Evolutionary conservation across 176 grass and related monocot species (phyloP), one percentile per base, ranked within the genome.

Genomic region (Cymbopogon citratus): DNA sequence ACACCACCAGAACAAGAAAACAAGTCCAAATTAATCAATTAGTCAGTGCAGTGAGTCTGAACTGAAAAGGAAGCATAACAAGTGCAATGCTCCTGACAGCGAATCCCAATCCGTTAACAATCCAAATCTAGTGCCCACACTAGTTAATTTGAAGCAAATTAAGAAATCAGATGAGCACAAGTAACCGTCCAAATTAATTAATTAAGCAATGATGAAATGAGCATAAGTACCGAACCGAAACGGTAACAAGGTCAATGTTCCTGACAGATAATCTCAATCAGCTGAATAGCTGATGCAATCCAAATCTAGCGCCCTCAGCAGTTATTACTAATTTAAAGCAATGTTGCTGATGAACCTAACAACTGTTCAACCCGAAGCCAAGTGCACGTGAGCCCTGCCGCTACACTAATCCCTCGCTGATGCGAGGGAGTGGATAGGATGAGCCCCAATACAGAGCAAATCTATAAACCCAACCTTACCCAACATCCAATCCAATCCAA

Each of bases 1-100:
- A 80, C 60, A 88, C 40, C 26, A 72, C 29, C 29, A 84, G 78
- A 66, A 66, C 40, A 5, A 89, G 72, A 66, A 38, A 66, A 38
- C 5, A 43, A 12, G 21, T n/a, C 40, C 31, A 64, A n/a, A 85
- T 77, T 72, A 34, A 34, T 16, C 3, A 71, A 71, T 14, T 26
- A 15, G 35, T 44, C 25, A 41, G 0, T 34, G 5, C 0, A 2
- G 39, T 14, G 48, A 15, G 45, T 48, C 2, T 51, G 16, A 71
- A 71, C 1, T 29, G 36, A 66, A 49, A 9, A 12, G 60, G 12
- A 29, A 34, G 10, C 16, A 4, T 3, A 4, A 26, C 23, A 14
- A 14, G 12, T 5, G 16, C 11, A 52, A 41, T 6, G 40, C 0
- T 45, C 18, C 19, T 68, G 23, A 16, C 31, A 44, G 26, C 15